Evolutionary conservation across 352 stramenopile genomes (phyloP), one percentile per base, ranked within the genome.

Genomic region (Pythium rhizo-oryzae): DNA sequence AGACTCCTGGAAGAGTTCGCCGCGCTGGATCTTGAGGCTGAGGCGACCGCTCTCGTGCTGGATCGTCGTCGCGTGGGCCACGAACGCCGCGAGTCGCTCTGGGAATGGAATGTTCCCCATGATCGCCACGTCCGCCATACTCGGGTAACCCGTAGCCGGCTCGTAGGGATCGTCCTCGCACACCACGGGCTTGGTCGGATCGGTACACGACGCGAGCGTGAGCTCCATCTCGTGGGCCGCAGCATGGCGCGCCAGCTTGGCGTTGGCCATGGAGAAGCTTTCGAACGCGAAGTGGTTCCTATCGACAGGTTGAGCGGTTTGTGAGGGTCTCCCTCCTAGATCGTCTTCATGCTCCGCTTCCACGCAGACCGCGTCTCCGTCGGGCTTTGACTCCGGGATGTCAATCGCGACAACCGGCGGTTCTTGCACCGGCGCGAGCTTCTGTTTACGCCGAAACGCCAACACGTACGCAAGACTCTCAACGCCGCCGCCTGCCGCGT

Each of bases 1-100:
- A 1, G 47, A 54, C 21, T 54, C 47, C 12, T 54, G 21, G 21
- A 54, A 30, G 5, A 54, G 47, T 9, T 54, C 18, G 4, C 18
- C 18, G 25, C 47, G 47, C 25, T 54, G 47, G 47, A 54, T 54
- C 47, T 54, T 54, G 47, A 54, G 47, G 25, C 47, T 54, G 1
- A 54, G 21, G 47, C 47, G 47, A 28, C 47, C 47, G 18, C 47
- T 54, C 11, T 28, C 25, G 8, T 54, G 25, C 47, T 54, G 47
- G 25, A 54, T 54, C n/a, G 47, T 35, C 9, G 47, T 54, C 47
- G 47, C 47, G 25, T 54, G 47, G 47, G 47, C 25, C 4, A 54
- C 47, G 16, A 54, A 54, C 19, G 47, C 21, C 25, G 47, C 47
- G 25, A 54, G 47, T 54, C 47, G 47, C 8, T 13, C 47, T 9